Conservation (phyloP, 2,329 filamentous ascomycete genomes). For the Aurifilum marmelostoma region DNA sequence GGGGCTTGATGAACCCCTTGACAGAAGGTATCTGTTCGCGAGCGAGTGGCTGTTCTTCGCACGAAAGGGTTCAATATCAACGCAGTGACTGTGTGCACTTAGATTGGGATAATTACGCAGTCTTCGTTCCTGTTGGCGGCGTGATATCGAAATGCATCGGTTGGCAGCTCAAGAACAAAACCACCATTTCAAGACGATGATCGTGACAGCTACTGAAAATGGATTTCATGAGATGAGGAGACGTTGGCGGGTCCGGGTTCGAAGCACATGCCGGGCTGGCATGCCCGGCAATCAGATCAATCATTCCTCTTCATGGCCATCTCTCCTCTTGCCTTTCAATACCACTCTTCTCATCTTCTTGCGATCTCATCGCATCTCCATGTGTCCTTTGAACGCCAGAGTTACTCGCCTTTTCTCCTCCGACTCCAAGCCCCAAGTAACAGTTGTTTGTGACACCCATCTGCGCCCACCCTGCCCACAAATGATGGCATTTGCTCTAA, state of each 20-base stretch:
- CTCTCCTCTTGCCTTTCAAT: too few species aligned
- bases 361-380: too few species aligned
- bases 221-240: background rate
- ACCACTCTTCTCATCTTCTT: too few species aligned
- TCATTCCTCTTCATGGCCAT: too few species aligned
- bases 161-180: background rate
- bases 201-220: background rate
- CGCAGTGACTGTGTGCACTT: background rate
- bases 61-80: background rate
- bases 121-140: background rate
- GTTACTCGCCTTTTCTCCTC: too few species aligned
- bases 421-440: too few species aligned
- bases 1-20: too few species aligned
- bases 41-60: background rate
- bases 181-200: background rate
- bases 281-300: too few species aligned
- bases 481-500: background rate
- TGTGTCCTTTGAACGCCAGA: too few species aligned
- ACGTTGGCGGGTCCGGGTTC: background rate
- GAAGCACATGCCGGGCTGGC: background rate
- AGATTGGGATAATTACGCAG: background rate
- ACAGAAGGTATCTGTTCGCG: too few species aligned
- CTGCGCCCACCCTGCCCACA: too few species aligned
- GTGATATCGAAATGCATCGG: slow-evolving; percentile 6
- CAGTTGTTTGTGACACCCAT: too few species aligned